A percentile compares a stretch with the other conserved stretches of the same genome.
Evolutionary conservation across 2,329 filamentous ascomycete species (phyloP).

Genomic region (Cladosporium sphaerospermum): DNA sequence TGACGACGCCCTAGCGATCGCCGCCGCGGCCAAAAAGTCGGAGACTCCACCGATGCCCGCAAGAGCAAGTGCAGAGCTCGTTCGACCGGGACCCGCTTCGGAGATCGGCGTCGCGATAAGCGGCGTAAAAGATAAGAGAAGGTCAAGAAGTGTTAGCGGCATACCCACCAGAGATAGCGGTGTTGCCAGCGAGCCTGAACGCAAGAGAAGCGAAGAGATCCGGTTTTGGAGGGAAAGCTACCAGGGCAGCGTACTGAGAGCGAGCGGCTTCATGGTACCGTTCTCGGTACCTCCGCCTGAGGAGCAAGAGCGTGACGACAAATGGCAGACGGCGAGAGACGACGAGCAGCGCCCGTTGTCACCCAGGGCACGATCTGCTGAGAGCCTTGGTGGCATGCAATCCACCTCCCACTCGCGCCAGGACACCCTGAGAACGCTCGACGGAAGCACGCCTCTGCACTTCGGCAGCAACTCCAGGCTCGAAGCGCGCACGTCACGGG

Average conservation of each 20-base stretch:
- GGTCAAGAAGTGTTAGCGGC: slow-evolving; percentile 31
- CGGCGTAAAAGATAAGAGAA: slow-evolving; percentile 24
- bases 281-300: slow-evolving; percentile 7
- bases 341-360: not conserved
- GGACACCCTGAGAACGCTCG: slow-evolving; percentile 6
- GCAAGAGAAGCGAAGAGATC: slow-evolving; percentile 32
- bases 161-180: slow-evolving; percentile 16
- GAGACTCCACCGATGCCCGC: slow-evolving; percentile 9
- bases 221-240: slow-evolving; percentile 32
- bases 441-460: slow-evolving; percentile 2
- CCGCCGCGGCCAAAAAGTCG: slow-evolving; percentile 12
- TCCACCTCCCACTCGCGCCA: slow-evolving; percentile 2
- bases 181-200: slow-evolving; percentile 13
- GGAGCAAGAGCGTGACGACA: slow-evolving; percentile 12
- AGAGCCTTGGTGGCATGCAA: not conserved
- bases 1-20: slow-evolving; percentile 19
- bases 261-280: slow-evolving; percentile 22
- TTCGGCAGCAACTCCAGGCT: slow-evolving; percentile 11
- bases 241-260: slow-evolving; percentile 23
- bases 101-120: slow-evolving; percentile 16
- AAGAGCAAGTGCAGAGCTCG: not conserved
- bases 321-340: slow-evolving; percentile 6
- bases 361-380: not conserved
- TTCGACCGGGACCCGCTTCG: not conserved
- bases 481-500: slow-evolving; percentile 17